A percentile compares a stretch with the other conserved stretches of the same genome.
Conservation (phyloP, 495 filamentous ascomycete genomes). For the Aspergillus affinis region DNA sequence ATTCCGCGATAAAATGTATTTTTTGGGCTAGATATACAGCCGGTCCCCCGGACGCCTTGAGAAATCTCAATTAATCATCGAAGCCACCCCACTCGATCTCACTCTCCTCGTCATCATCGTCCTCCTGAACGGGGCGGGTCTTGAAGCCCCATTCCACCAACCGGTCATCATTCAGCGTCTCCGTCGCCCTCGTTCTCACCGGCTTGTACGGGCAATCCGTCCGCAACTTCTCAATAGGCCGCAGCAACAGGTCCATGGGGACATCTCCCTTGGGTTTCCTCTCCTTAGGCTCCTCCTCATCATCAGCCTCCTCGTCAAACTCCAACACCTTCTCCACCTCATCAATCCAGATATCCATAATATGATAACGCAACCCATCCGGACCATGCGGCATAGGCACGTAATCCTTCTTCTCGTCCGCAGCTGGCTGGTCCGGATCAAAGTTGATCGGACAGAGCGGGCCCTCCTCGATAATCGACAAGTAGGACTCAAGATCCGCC, state of each 20-base stretch:
- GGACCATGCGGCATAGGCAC: conserved; percentile 55
- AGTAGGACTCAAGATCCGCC: conserved; percentile 40
- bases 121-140: conserved; percentile 35
- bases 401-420: conserved; percentile 32
- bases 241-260: conserved; percentile 54
- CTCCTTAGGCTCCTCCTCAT: conserved; percentile 22
- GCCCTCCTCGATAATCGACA: conserved; percentile 43
- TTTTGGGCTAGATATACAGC: neutral
- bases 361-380: conserved; percentile 82
- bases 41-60: neutral
- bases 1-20: neutral
- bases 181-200: conserved; percentile 68
- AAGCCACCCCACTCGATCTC: conserved; percentile 73
- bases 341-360: conserved; percentile 89
- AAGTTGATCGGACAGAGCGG: conserved; percentile 47
- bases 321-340: conserved; percentile 70
- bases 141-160: conserved; percentile 59
- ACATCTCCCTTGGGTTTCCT: conserved; percentile 39
- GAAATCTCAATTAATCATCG: conserved; percentile 47
- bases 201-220: conserved; percentile 64
- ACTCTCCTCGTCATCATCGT: conserved; percentile 45
- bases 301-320: conserved; percentile 44
- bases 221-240: conserved; percentile 57
- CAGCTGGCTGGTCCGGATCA: conserved; percentile 34
- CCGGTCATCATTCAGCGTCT: conserved; percentile 73